A percentile compares a stretch with the other conserved stretches of the same genome.
Conservation (phyloP, 305 asterid genomes). For the Fraxinus greggii region DNA sequence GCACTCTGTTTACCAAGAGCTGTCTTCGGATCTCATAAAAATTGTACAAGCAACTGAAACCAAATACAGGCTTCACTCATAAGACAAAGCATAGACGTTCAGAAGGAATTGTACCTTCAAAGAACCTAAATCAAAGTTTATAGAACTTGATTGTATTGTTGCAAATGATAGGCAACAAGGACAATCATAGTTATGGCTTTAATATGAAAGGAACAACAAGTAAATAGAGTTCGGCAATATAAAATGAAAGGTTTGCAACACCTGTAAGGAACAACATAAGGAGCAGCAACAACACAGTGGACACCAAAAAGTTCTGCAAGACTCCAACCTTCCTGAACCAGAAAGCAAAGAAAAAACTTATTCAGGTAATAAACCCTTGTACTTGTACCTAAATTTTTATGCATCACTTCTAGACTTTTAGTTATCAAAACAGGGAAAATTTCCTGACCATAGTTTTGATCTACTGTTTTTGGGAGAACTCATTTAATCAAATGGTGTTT, state of each 20-base stretch:
- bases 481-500: conserved; percentile 2
- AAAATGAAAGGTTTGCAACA: conserved; percentile 21
- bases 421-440: background rate
- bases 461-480: conserved; percentile 9
- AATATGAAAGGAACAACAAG: background rate
- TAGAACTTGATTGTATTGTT: conserved; percentile 5
- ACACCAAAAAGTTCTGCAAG: conserved; percentile 86
- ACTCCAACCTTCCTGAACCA: conserved; percentile 92
- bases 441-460: conserved; percentile 9
- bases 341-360: conserved; percentile 22
- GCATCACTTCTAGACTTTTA: conserved; percentile 9
- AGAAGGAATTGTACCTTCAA: background rate
- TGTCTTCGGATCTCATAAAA: conserved; percentile 3
- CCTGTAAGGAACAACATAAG: conserved; percentile 96
- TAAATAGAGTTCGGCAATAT: background rate
- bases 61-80: background rate
- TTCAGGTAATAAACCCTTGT: background rate
- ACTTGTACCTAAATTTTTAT: conserved; percentile 5
- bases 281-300: conserved; percentile 82
- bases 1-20: background rate
- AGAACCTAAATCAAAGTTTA: background rate
- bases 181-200: background rate
- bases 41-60: background rate
- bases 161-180: background rate
- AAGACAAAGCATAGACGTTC: background rate